Conservation (phyloP, 2,329 filamentous ascomycete genomes). For the Zopfia rhizophila region DNA sequence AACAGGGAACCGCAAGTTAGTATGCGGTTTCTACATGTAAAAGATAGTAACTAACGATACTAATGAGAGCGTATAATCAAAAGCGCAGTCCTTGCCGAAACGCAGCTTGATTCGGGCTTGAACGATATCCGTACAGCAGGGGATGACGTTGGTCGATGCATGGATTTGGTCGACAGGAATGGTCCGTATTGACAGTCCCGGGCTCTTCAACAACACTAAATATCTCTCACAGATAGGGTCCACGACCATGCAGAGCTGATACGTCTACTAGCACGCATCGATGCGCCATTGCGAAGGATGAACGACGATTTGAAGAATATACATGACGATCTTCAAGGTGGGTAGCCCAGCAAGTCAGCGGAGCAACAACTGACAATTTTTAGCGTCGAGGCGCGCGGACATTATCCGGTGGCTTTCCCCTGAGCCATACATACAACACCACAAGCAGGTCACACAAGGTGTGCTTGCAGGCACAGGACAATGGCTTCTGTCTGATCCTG, state of each 20-base stretch:
- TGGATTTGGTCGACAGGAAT: slow-evolving; percentile 1
- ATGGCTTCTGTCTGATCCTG: not conserved
- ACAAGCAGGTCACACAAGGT: slow-evolving; percentile 6
- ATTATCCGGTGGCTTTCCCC: slow-evolving; percentile 4
- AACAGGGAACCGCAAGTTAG: slow-evolving; percentile 6
- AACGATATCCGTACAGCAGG: slow-evolving; percentile 1
- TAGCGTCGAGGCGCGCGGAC: not conserved
- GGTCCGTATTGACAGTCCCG: slow-evolving; percentile 3
- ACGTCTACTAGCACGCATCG: not conserved
- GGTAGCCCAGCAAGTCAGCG: too few relatives aligned
- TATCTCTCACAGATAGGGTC: not conserved
- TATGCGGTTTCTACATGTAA: not conserved
- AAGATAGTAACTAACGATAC: not conserved
- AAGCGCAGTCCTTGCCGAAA: slow-evolving; percentile 3
- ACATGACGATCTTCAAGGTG: not conserved
- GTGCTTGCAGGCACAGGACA: not conserved
- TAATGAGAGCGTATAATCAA: slow-evolving; percentile 1
- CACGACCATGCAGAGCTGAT: slow-evolving; percentile 2
- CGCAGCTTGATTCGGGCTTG: not conserved
- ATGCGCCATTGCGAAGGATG: slow-evolving; percentile 3
- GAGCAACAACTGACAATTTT: too few relatives aligned
- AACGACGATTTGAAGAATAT: not conserved
- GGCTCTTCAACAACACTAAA: slow-evolving; percentile 3
- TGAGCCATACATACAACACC: slow-evolving; percentile 6
- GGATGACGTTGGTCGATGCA: not conserved